Percentiles rank a stretch among this genome's conserved stretches.
These are phyloP conservation scores for Lactarius deliciosus DNA, from an alignment of 768 basidiomycete species.

Conservation along the genomic window DNA sequence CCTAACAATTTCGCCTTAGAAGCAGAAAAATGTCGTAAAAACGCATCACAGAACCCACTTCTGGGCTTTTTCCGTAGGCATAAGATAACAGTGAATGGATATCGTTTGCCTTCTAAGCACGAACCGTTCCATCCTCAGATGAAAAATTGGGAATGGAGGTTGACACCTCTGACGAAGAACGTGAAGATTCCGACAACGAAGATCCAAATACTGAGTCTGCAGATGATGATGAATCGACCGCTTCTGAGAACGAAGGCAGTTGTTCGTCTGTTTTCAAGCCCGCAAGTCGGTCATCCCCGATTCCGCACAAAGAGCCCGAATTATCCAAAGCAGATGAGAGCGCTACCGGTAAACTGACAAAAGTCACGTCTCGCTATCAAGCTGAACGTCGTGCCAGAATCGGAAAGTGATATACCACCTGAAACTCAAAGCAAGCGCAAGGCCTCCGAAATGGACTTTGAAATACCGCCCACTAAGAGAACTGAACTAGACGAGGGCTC, in stretches of 20 bases:
- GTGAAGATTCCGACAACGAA: conserved; percentile 29
- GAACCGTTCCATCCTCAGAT: conserved; percentile 23
- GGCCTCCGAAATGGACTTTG: conserved; percentile 20
- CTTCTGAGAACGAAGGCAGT: conserved; percentile 11
- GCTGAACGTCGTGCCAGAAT: conserved; percentile 30
- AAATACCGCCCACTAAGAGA: conserved; percentile 20
- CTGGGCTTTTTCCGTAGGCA: conserved; percentile 33
- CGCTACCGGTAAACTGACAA: conserved; percentile 22
- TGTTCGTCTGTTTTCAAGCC: conserved; percentile 14
- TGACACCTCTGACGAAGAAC: conserved; percentile 30
- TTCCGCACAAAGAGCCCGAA: not conserved
- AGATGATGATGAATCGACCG: conserved; percentile 15
- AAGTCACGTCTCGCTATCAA: conserved; percentile 1
- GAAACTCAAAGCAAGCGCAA: conserved; percentile 14
- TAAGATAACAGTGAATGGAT: conserved; percentile 13
- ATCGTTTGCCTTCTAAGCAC: conserved; percentile 3
- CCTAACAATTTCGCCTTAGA: not conserved
- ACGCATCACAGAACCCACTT: conserved; percentile 31
- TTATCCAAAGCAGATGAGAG: conserved; percentile 10
- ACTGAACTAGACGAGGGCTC: conserved; percentile 11
- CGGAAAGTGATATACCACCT: conserved; percentile 33
- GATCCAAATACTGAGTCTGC: conserved; percentile 18
- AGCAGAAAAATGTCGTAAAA: conserved; percentile 18
- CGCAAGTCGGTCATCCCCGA: not conserved
- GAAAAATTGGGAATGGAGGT: conserved; percentile 24